These are phyloP conservation scores for Fusarium sp. DNA, from an alignment of 2,329 filamentous ascomycete genomes.

Conservation along the genomic window DNA sequence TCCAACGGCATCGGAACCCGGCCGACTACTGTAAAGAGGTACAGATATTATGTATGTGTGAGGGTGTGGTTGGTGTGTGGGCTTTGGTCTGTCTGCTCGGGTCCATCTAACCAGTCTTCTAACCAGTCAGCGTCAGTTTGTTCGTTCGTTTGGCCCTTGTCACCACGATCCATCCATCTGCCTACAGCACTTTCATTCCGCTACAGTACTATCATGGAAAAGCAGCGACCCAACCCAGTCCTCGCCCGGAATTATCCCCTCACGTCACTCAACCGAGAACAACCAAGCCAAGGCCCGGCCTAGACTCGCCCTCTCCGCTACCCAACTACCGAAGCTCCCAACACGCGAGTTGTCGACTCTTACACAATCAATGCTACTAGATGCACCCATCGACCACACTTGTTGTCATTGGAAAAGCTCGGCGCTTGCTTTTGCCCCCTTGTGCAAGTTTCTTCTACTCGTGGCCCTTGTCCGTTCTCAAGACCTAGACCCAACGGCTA, in stretches of 20 bases:
- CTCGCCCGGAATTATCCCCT: conserved; percentile 34
- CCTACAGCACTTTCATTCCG: conserved; percentile 13
- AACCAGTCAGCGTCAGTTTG: conserved; percentile 39
- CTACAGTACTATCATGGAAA: conserved; percentile 32
- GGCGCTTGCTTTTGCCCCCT: conserved; percentile 28
- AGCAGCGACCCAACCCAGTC: conserved; percentile 37
- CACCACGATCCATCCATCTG: conserved; percentile 33
- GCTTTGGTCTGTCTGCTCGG: conserved; percentile 39
- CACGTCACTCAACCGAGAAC: conserved; percentile 41
- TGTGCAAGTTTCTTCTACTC: conserved; percentile 37
- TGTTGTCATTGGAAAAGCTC: conserved; percentile 32
- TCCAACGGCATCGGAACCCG: conserved; percentile 41
- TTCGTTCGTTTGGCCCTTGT: conserved; percentile 38
- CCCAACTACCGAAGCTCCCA: conserved; percentile 28
- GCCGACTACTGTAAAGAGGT: conserved; percentile 32
- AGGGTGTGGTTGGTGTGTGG: conserved; percentile 41
- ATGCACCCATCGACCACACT: conserved; percentile 19
- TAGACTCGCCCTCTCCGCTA: conserved; percentile 23
- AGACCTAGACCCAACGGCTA: conserved; percentile 41
- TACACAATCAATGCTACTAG: conserved; percentile 25
- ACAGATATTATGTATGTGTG: conserved; percentile 34
- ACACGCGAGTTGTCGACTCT: conserved; percentile 10
- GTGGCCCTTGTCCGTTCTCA: conserved; percentile 29
- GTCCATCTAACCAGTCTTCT: conserved; percentile 36
- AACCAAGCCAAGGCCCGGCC: conserved; percentile 23